Evolutionary conservation across 1,139 yeast genomes (phyloP), one percentile per base, ranked within the genome.

Genomic region (Yamadazyma atmosphaerica): DNA sequence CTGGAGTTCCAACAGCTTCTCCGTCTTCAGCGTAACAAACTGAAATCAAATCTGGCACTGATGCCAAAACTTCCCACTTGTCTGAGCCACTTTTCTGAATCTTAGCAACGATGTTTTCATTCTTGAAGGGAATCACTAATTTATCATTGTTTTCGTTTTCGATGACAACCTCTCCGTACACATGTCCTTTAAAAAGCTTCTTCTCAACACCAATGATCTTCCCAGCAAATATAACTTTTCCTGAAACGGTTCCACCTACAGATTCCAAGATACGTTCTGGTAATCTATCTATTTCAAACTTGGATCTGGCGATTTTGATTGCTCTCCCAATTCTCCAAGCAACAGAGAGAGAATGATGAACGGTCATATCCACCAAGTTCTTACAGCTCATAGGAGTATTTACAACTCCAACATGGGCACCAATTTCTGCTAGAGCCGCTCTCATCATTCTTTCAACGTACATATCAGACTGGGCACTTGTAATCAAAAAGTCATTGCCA

Each of bases 311-410:
- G 18, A 63, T 49, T 22, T 50, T 47, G 8, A 72, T 68, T 1
- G 74, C 74, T 37, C 69, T 55, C 2, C 78, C 78, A 37, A 73
- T 63, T 53, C 77, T 59, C 79, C 78, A 73, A 4, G 76, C 68
- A 21, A 58, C 49, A 1, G 77, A 72, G 4, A 68, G 30, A 4
- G 74, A 59, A 19, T 60, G 50, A 34, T 54, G 65, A 22, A 65
- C 58, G 3, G 67, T 52, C 44, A 46, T 50, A 4, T 43, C 38
- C 11, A 46, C 37, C 32, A 63, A 46, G 12, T 49, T 41, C 4
- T 42, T 31, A 34, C 34, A 39, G 36, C 38, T 48, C 63, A 65
- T 60, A 11, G 71, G 69, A 17, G 61, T 58, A 31, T 60, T 59
- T 2, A 63, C 70, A 19, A 60, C 48, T n/a, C 72, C 74, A 15